phyloP scores from a whole-genome alignment of 2,329 filamentous ascomycete genomes.

The Parafenestella ontariensis region DNA sequence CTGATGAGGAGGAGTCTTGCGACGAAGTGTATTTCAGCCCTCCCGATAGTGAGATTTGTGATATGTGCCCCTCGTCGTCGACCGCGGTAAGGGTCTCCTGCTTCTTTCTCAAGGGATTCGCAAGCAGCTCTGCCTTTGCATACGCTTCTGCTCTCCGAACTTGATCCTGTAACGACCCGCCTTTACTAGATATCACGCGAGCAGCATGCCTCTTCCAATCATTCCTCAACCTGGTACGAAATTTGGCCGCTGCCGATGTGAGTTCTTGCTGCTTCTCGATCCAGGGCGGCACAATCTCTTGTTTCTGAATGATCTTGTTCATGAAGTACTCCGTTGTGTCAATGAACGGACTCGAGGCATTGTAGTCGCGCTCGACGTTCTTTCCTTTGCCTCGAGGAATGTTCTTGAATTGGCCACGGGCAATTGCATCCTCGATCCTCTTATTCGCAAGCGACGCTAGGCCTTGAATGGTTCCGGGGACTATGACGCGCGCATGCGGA shows the following conservation, averaged over 20 bases:
- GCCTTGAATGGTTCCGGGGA: slow-evolving; percentile 80
- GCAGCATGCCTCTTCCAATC: slow-evolving; percentile 89
- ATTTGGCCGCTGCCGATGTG: slow-evolving; percentile 69
- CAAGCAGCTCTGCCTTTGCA: slow-evolving; percentile 73
- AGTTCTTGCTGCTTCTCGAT: slow-evolving; percentile 98
- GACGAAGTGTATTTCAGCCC: slow-evolving; percentile 47
- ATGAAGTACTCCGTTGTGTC: slow-evolving; percentile 98
- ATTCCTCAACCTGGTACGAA: slow-evolving; percentile 75
- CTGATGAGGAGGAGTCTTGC: slow-evolving; percentile 9
- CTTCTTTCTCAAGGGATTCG: slow-evolving; percentile 63
- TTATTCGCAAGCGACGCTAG: slow-evolving; percentile 87
- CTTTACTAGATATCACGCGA: slow-evolving; percentile 76
- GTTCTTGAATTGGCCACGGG: slow-evolving; percentile 85
- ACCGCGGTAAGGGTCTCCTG: slow-evolving; percentile 55
- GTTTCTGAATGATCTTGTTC: slow-evolving; percentile 97
- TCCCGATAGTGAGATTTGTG: slow-evolving; percentile 56
- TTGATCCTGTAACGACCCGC: slow-evolving; percentile 77
- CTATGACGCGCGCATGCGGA: slow-evolving; percentile 73
- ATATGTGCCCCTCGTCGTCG: slow-evolving; percentile 54
- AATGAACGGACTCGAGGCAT: slow-evolving; percentile 85
- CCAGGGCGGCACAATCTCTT: slow-evolving; percentile 96
- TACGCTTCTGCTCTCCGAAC: slow-evolving; percentile 74
- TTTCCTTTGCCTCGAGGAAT: slow-evolving; percentile 74
- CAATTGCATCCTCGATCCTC: slow-evolving; percentile 91
- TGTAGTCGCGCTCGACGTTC: slow-evolving; percentile 79